Evolutionary conservation across 164 flowering plant species (phyloP).

Genomic region (Annona cherimola): DNA sequence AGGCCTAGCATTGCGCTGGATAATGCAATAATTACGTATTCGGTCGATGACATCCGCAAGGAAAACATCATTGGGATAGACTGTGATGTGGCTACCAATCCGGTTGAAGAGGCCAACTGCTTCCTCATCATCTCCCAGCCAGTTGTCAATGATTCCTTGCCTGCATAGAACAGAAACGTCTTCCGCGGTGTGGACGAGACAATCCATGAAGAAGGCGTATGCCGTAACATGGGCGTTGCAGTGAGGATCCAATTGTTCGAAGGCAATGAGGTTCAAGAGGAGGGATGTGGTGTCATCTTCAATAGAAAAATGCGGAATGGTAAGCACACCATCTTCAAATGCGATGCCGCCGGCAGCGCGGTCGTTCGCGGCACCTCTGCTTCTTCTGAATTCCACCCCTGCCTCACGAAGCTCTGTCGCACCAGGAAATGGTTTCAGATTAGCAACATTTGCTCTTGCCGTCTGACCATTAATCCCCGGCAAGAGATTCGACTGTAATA

Average conservation of each 20-base stretch:
- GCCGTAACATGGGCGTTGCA: slow-evolving; percentile 18
- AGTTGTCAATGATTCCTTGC: slow-evolving; percentile 18
- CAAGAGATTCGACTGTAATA: not conserved
- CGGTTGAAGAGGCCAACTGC: slow-evolving; percentile 21
- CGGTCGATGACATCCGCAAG: slow-evolving; percentile 11
- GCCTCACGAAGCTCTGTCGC: too few relatives aligned
- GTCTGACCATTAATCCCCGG: too few relatives aligned
- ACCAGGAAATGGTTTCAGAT: too few relatives aligned
- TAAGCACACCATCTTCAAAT: slow-evolving; percentile 15
- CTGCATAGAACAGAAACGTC: slow-evolving; percentile 22
- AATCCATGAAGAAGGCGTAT: slow-evolving; percentile 22
- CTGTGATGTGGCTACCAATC: slow-evolving; percentile 16
- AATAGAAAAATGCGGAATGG: slow-evolving; percentile 21
- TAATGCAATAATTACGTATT: slow-evolving; percentile 12
- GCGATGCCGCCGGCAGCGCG: slow-evolving; percentile 5
- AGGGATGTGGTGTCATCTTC: slow-evolving; percentile 19
- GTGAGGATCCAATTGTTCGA: slow-evolving; percentile 19
- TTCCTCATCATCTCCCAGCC: slow-evolving; percentile 20
- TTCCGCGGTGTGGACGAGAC: slow-evolving; percentile 14
- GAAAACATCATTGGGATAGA: slow-evolving; percentile 13
- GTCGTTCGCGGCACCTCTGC: too few relatives aligned
- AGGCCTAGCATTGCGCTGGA: slow-evolving; percentile 18
- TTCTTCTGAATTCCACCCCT: too few relatives aligned
- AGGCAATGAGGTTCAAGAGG: slow-evolving; percentile 24
- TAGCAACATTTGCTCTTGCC: too few relatives aligned